Evolutionary conservation across 345 rosid species (phyloP).

Genomic region (Bruguiera sexangula): DNA sequence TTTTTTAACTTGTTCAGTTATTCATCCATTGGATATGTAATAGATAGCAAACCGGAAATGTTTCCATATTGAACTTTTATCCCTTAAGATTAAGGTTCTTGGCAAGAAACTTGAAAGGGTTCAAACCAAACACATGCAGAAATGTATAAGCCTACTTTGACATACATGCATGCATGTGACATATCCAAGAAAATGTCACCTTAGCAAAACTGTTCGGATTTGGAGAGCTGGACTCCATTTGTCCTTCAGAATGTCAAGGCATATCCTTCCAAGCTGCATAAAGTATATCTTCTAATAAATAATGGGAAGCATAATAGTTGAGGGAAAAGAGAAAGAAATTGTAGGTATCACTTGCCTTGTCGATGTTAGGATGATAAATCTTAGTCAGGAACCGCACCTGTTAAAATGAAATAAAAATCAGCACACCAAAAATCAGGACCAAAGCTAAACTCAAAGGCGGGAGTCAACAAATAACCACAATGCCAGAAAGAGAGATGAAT

Average conservation of each 20-base stretch:
- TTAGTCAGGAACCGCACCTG: constrained; percentile 99
- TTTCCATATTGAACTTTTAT: too few species aligned
- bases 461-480: not conserved
- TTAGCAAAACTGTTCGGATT: constrained; percentile 93
- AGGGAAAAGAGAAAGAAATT: not conserved
- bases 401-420: not conserved
- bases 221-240: constrained; percentile 99
- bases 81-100: too few species aligned
- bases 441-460: not conserved
- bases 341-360: constrained; percentile 53
- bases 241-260: constrained; percentile 98
- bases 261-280: constrained; percentile 88
- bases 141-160: too few species aligned
- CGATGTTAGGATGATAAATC: constrained; percentile 97
- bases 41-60: too few species aligned
- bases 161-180: too few species aligned
- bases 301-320: not conserved
- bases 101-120: too few species aligned
- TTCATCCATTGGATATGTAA: too few species aligned
- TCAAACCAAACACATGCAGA: too few species aligned
- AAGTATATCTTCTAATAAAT: constrained; percentile 5
- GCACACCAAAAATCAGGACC: not conserved
- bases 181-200: constrained; percentile 34
- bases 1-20: too few species aligned
- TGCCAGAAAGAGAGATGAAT: too few species aligned